A percentile compares a stretch with the other conserved stretches of the same genome.
phyloP scores from a whole-genome alignment of 2,329 filamentous ascomycete genomes.

The Fusarium sp. region DNA sequence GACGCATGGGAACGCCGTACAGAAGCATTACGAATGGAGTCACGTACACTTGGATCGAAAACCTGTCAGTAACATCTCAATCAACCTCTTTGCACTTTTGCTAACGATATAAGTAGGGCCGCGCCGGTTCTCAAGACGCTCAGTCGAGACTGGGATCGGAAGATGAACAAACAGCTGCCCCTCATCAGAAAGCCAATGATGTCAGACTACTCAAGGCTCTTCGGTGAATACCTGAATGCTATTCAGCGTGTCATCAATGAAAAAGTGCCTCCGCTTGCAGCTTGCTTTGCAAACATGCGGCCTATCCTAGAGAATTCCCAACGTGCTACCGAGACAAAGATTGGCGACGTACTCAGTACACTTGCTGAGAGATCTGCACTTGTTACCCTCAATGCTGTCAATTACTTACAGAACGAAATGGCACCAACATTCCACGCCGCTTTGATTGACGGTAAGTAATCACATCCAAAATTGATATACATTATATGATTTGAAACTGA shows the following conservation, averaged over 20 bases:
- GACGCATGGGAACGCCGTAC: neutral
- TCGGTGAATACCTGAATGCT: constrained; percentile 3
- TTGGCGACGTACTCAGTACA: neutral
- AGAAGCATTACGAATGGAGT: neutral
- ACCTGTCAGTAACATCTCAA: constrained; percentile 9
- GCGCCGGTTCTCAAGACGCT: neutral
- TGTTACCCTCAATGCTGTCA: neutral
- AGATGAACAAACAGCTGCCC: constrained; percentile 9
- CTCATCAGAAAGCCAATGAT: constrained; percentile 4
- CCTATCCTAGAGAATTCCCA: neutral
- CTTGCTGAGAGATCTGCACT: neutral
- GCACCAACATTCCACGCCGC: neutral
- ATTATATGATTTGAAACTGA: neutral
- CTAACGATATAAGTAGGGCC: neutral
- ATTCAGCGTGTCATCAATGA: constrained; percentile 1
- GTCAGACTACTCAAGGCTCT: neutral
- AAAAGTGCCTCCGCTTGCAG: neutral
- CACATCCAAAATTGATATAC: neutral
- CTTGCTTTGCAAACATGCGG: neutral
- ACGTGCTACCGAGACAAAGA: neutral
- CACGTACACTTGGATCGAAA: constrained; percentile 19
- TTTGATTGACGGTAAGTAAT: neutral
- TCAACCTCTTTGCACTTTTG: too few relatives aligned
- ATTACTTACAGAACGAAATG: neutral
- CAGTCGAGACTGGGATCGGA: constrained; percentile 2